These are phyloP conservation scores for Patellifolia procumbens DNA, from an alignment of 179 eudicot species.

Conservation along the genomic window DNA sequence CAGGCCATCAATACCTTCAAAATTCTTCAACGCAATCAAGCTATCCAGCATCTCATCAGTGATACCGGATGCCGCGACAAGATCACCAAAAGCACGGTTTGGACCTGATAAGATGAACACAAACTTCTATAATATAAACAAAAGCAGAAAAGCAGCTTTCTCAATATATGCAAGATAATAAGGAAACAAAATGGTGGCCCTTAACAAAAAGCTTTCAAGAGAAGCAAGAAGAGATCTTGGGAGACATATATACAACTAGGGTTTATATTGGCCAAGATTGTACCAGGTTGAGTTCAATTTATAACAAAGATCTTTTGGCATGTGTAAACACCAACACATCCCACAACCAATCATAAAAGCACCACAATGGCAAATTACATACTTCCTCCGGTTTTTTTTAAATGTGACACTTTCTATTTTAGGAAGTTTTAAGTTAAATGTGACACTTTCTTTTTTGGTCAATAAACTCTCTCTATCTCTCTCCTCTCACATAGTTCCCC, in stretches of 20 bases:
- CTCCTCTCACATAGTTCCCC: no score
- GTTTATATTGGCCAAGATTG: background rate
- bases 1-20: constrained; percentile 69
- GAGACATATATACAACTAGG: background rate
- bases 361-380: background rate
- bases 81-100: constrained; percentile 93
- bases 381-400: no score
- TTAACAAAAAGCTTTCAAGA: background rate
- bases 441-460: no score
- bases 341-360: background rate
- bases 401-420: no score
- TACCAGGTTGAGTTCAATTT: background rate
- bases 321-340: background rate
- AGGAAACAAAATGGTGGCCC: background rate
- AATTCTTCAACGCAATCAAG: constrained; percentile 83
- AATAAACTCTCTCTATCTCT: no score
- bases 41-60: constrained; percentile 92
- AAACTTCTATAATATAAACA: constrained; percentile 9
- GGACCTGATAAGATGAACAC: constrained; percentile 55
- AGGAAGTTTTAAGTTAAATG: no score
- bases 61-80: constrained; percentile 88
- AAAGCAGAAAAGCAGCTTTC: background rate
- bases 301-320: background rate
- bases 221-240: constrained; percentile 5
- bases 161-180: background rate